Evolutionary conservation across 495 filamentous ascomycete species (phyloP).

Genomic region (Penicillium goetzii): DNA sequence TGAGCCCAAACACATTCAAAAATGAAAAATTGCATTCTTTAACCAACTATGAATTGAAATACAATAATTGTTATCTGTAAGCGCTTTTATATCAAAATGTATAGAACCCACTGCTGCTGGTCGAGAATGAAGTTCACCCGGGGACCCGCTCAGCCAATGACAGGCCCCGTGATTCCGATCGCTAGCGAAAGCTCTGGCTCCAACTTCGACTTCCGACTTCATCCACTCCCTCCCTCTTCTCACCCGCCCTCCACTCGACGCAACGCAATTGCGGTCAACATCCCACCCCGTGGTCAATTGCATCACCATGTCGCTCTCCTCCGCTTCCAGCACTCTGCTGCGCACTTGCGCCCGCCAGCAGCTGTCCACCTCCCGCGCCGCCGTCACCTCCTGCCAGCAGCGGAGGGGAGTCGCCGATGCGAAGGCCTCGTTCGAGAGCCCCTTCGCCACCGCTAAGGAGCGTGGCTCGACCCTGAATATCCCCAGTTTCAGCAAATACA

Average conservation of each 20-base stretch:
- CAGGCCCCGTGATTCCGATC: conserved; percentile 50
- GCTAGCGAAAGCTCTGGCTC: conserved; percentile 53
- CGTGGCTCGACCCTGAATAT: conserved; percentile 65
- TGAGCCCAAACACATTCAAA: not conserved
- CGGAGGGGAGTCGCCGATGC: conserved; percentile 51
- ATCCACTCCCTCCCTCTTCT: conserved; percentile 38
- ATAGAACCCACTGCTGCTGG: conserved; percentile 1
- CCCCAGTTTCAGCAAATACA: conserved; percentile 89
- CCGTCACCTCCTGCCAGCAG: conserved; percentile 54
- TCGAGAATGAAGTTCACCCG: conserved; percentile 22
- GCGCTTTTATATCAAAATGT: not conserved
- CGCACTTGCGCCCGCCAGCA: conserved; percentile 56
- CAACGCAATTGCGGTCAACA: conserved; percentile 43
- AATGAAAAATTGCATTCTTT: not conserved
- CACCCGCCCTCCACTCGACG: conserved; percentile 29
- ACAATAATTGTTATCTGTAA: not conserved
- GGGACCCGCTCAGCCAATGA: conserved; percentile 47
- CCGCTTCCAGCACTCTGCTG: conserved; percentile 53
- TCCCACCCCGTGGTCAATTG: conserved; percentile 39
- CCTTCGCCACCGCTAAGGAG: conserved; percentile 49
- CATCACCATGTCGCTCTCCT: conserved; percentile 53
- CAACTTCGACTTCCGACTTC: conserved; percentile 49
- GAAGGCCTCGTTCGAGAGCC: conserved; percentile 56
- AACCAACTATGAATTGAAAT: not conserved
- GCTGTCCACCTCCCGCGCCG: conserved; percentile 49